A percentile compares a stretch with the other conserved stretches of the same genome.
phyloP scores from a whole-genome alignment of 345 rosid genomes.

The Linum tenue region DNA sequence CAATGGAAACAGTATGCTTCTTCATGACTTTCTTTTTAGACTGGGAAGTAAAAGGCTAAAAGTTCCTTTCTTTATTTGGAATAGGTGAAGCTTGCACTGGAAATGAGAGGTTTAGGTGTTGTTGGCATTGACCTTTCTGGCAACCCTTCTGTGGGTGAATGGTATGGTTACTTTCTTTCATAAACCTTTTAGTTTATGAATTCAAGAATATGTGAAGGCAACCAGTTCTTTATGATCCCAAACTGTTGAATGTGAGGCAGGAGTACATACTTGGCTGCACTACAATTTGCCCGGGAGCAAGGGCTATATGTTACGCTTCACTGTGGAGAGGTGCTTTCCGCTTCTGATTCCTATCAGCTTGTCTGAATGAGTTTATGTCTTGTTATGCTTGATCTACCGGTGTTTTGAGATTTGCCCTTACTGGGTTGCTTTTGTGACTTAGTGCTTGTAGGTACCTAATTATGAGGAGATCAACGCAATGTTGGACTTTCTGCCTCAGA shows the following conservation, averaged over 20 bases:
- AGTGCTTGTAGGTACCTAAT: conserved; percentile 83
- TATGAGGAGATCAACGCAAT: conserved; percentile 64
- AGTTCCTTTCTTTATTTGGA: conserved; percentile 6
- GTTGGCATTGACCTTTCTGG: conserved; percentile 97
- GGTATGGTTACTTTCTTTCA: conserved; percentile 30
- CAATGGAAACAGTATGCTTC: conserved; percentile 81
- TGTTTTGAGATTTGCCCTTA: conserved; percentile 14
- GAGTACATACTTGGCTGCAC: conserved; percentile 76
- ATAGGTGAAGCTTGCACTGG: conserved; percentile 84
- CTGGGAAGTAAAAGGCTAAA: conserved; percentile 1
- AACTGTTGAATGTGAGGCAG: conserved; percentile 31
- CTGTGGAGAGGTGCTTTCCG: conserved; percentile 75
- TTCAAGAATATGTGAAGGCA: neutral
- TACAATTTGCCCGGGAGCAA: conserved; percentile 60
- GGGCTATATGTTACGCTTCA: conserved; percentile 81
- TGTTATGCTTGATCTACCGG: neutral
- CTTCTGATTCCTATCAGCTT: conserved; percentile 7
- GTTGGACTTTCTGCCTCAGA: conserved; percentile 78
- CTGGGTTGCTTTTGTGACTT: conserved; percentile 37
- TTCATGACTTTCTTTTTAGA: neutral
- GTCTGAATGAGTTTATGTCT: neutral
- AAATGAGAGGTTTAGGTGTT: conserved; percentile 66
- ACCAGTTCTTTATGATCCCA: neutral
- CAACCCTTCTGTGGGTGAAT: conserved; percentile 79
- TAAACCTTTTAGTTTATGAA: neutral